Base-by-base conservation (phyloP, 768 basidiomycete species). In the Auriculariales sp. region DNA sequence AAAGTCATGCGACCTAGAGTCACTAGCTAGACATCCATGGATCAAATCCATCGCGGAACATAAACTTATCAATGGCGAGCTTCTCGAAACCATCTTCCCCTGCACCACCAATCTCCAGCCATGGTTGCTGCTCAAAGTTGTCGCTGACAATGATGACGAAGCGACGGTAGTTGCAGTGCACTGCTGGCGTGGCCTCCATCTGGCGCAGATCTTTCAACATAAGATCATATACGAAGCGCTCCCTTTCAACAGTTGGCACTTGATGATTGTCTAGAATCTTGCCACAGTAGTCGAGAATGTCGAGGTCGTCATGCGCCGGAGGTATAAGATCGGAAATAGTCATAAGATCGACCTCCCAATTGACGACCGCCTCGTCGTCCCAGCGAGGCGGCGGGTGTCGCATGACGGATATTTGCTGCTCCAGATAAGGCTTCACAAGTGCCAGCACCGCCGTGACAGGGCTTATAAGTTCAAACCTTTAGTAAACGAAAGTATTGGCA, bases 141-240 rank as follows among this genome's bases (percentile, higher is more conserved):
- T n/a, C n/a, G n/a, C n/a, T n/a, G 7, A 22, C 17, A 25, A 47
- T 29, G 10, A 27, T 31, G 9, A 51, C 44, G 22, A 51, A 51
- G 28, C 35, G 19, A 14, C 50, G 50, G 45, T 51, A 51, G 17
- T 35, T 30, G 17, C 44, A 46, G n/a, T 45, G 44, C 19, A 51
- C 14, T 11, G 34, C 35, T 11, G 44, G 44, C 4, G 30, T 22
- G 14, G 29, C 14, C 44, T 46, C 45, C 29, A 45, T 30, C 22
- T 51, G 50, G 9, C 50, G 24, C 19, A 51, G 42, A 29, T 51
- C 50, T 11, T 51, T 31, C n/a, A 46, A 51, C 17, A 51, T 31
- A n/a, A 32, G 39, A 5, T 45, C n/a, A 19, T 46, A 27, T 24
- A 51, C 45, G 27, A 31, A 22, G 3, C 46, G n/a, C 50, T 46